Base-by-base conservation (phyloP, 768 basidiomycete species). In the Suillus fuscotomentosus region DNA sequence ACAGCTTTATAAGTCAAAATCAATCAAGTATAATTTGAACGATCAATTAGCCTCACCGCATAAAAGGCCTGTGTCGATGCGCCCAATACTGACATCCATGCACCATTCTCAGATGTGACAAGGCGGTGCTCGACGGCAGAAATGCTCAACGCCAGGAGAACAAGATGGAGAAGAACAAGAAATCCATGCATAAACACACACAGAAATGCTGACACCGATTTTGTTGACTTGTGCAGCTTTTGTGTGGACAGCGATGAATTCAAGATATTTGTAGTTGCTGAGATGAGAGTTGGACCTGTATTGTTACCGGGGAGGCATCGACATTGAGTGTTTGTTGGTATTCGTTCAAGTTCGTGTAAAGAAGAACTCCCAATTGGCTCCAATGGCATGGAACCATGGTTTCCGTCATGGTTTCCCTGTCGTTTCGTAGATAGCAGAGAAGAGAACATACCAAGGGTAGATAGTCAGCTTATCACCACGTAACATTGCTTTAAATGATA, bases 81-180 rank as follows among this genome's bases (percentile, higher is more conserved):
- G 9, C 47, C 61, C 10, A 64, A 38, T 14, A 17, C n/a, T 13
- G 60, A 50, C 13, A 48, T 41, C 60, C 43, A 41, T 6, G 13
- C 60, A 39, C 27, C 36, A 39, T 34, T 41, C 14, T 50, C 43
- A 34, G 60, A 62, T 20, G 39, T 38, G 41, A 50, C 39, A 27
- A 66, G 15, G 20, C n/a, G 31, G 55, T 48, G 65, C 27, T 66
- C 65, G 13, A 56, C 14, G 9, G 48, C 42, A 5, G 38, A 48
- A 41, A 47, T 24, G 9, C 34, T 27, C 10, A 68, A 15, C 22
- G 36, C 63, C 22, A 68, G 6, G 27, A 64, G 47, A 10, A 57
- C 8, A 22, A 65, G 9, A 57, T 70, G 65, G 22, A 70, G 41
- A 47, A 60, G 17, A 38, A 70, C 63, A 13, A 70, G 59, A n/a